phyloP scores from a whole-genome alignment of 164 flowering plant species.

The Tetrastigma voinierianum region DNA sequence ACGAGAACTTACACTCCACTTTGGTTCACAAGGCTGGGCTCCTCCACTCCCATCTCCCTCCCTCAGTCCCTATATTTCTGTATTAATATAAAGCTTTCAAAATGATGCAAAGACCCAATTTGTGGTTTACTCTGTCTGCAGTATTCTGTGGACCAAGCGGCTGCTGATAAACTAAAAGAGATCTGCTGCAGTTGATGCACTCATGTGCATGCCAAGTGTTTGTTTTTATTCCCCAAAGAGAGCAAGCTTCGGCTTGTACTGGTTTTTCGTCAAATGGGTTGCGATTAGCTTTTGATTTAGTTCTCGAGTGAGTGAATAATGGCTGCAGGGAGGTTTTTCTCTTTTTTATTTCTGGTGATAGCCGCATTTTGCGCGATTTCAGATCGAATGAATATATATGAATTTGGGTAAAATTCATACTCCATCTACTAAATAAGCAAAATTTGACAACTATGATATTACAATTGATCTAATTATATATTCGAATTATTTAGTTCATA shows the following conservation, averaged over 20 bases:
- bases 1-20: slow-evolving; percentile 54
- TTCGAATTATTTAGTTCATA: too few relatives aligned
- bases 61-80: neutral
- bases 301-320: too few relatives aligned
- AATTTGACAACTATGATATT: too few relatives aligned
- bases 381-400: too few relatives aligned
- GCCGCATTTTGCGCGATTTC: too few relatives aligned
- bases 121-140: slow-evolving; percentile 22
- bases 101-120: slow-evolving; percentile 1
- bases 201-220: slow-evolving; percentile 21
- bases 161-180: slow-evolving; percentile 51
- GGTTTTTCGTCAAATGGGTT: neutral
- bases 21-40: slow-evolving; percentile 77
- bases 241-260: neutral
- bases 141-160: slow-evolving; percentile 62
- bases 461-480: too few relatives aligned
- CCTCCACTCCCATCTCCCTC: neutral
- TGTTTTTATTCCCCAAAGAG: slow-evolving; percentile 20
- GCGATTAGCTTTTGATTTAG: too few relatives aligned
- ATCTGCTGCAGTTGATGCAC: slow-evolving; percentile 30
- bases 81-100: too few relatives aligned
- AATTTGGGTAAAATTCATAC: too few relatives aligned
- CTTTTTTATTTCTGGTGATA: too few relatives aligned
- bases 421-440: too few relatives aligned
- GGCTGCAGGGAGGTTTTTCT: too few relatives aligned